Percentiles rank a stretch among this genome's conserved stretches.
Conservation (phyloP, 805 yeast species). For the Schwanniomyces polymorphus region DNA sequence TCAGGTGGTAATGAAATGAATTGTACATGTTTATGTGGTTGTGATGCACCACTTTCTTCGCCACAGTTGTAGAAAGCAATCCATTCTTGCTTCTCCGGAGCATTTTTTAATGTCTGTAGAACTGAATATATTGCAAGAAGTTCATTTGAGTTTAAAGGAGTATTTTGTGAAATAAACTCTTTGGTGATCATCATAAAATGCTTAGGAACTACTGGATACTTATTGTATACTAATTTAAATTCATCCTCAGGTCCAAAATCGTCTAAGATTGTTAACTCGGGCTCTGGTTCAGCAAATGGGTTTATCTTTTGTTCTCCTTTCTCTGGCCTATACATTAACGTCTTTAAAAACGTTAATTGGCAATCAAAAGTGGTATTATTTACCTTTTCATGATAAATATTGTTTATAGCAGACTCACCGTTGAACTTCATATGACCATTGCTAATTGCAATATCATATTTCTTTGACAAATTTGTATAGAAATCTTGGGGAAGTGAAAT, state of each 20-base stretch:
- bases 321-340: constrained; percentile 40
- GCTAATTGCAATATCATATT: constrained; percentile 50
- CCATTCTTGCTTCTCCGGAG: constrained; percentile 44
- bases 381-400: constrained; percentile 21
- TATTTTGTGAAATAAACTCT: constrained; percentile 66
- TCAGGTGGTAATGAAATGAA: constrained; percentile 66
- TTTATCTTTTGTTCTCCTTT: constrained; percentile 45
- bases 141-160: constrained; percentile 73
- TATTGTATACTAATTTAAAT: constrained; percentile 70
- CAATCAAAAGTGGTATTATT: constrained; percentile 16
- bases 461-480: constrained; percentile 28
- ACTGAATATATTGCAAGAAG: constrained; percentile 58
- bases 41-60: constrained; percentile 88
- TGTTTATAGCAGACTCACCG: constrained; percentile 42
- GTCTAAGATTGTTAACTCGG: constrained; percentile 61
- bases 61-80: constrained; percentile 91
- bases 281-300: constrained; percentile 83
- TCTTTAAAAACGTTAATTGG: constrained; percentile 30
- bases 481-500: constrained; percentile 39
- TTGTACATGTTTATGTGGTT: constrained; percentile 90
- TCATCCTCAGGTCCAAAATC: constrained; percentile 53
- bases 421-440: constrained; percentile 50
- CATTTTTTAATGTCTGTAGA: constrained; percentile 47
- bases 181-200: constrained; percentile 82
- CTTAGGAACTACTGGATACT: constrained; percentile 78